These are phyloP conservation scores for Marasmius fiardii DNA, from an alignment of 1,284 basidiomycete species.

Conservation along the genomic window DNA sequence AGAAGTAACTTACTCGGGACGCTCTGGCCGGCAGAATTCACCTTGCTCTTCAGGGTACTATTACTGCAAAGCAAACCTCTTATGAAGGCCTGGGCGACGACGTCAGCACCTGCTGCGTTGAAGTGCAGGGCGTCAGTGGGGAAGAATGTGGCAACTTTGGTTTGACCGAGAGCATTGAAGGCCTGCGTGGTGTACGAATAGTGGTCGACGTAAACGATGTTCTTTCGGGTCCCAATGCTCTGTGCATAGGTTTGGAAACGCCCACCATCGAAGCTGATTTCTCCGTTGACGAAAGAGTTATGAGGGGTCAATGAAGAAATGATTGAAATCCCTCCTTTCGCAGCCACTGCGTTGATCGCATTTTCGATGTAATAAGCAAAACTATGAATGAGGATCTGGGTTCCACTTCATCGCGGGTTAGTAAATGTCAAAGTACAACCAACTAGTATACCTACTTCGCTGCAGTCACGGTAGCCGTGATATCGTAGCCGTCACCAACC, in stretches of 20 bases:
- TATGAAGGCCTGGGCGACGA: slow-evolving; percentile 29
- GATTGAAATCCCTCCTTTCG: slow-evolving; percentile 33
- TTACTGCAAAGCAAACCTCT: slow-evolving; percentile 20
- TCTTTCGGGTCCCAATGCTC: slow-evolving; percentile 22
- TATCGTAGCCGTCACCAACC: slow-evolving; percentile 24
- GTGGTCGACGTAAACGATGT: slow-evolving; percentile 32
- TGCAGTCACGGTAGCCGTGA: slow-evolving; percentile 21
- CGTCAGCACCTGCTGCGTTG: slow-evolving; percentile 25
- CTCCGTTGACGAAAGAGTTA: slow-evolving; percentile 28
- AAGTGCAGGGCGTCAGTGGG: slow-evolving; percentile 35
- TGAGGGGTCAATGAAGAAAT: slow-evolving; percentile 32
- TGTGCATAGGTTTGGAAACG: slow-evolving; percentile 33
- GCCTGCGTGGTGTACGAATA: slow-evolving; percentile 25
- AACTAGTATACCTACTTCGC: slow-evolving; percentile 14
- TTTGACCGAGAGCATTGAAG: slow-evolving; percentile 27
- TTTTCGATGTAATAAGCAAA: slow-evolving; percentile 24
- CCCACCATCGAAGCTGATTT: slow-evolving; percentile 20
- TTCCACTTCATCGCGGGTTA: slow-evolving; percentile 11
- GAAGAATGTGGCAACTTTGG: slow-evolving; percentile 26
- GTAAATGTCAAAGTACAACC: not conserved
- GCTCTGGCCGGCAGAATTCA: slow-evolving; percentile 20
- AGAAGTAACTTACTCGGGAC: slow-evolving; percentile 21
- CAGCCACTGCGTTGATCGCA: slow-evolving; percentile 25
- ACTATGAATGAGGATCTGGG: slow-evolving; percentile 19
- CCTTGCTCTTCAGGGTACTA: slow-evolving; percentile 18